phyloP scores from a whole-genome alignment of 176 grass and related monocot genomes.

The Aechmea fasciata region DNA sequence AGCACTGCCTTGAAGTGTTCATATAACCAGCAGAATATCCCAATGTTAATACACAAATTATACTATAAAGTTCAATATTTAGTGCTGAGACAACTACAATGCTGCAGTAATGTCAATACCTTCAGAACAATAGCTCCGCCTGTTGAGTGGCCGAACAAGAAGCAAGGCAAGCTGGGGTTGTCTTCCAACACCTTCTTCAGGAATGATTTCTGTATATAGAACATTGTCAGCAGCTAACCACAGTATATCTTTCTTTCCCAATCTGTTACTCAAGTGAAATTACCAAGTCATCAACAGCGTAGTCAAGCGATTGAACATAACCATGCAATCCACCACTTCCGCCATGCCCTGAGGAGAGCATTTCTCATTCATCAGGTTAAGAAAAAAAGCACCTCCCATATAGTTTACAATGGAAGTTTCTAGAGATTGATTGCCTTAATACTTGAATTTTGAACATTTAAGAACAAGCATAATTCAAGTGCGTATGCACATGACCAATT shows the following conservation, averaged over 20 bases:
- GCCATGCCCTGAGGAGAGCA: slow-evolving; percentile 13
- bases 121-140: slow-evolving; percentile 24
- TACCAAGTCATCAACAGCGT: slow-evolving; percentile 24
- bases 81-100: background rate
- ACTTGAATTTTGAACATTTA: too few relatives aligned
- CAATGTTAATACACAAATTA: background rate
- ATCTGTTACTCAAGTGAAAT: background rate
- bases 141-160: slow-evolving; percentile 23
- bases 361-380: background rate
- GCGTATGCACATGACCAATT: too few relatives aligned
- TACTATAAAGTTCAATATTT: background rate
- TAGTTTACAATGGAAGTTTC: too few relatives aligned
- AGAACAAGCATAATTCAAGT: too few relatives aligned
- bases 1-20: slow-evolving; percentile 9
- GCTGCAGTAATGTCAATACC: slow-evolving; percentile 3
- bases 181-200: slow-evolving; percentile 9
- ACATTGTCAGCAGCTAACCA: background rate
- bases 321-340: slow-evolving; percentile 29
- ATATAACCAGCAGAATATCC: background rate
- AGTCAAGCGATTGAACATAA: slow-evolving; percentile 26
- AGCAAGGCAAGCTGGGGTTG: slow-evolving; percentile 14
- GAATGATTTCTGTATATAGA: slow-evolving; percentile 19
- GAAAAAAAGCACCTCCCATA: too few relatives aligned
- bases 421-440: too few relatives aligned
- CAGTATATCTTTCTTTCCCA: background rate